Evolutionary conservation across 805 yeast genomes (phyloP).

Genomic region (Ogataea salicorniae): DNA sequence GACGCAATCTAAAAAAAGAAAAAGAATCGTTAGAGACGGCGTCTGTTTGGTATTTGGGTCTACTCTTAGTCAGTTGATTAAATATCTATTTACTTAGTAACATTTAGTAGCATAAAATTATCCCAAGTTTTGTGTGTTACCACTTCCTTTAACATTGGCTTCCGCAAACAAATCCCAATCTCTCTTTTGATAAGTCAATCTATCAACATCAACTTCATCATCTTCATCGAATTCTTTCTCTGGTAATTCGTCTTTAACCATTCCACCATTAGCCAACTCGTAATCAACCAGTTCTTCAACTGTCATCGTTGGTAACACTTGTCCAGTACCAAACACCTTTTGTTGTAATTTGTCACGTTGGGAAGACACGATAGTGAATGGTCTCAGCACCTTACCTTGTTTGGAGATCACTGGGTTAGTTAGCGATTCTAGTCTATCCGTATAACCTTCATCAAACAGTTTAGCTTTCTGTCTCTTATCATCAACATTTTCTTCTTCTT

Average conservation of each 20-base stretch:
- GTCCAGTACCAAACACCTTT: slow-evolving; percentile 87
- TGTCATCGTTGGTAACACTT: slow-evolving; percentile 86
- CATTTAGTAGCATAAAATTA: slow-evolving; percentile 11
- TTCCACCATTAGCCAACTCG: slow-evolving; percentile 81
- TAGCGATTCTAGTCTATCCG: slow-evolving; percentile 55
- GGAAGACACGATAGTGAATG: slow-evolving; percentile 68
- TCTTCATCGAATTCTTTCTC: slow-evolving; percentile 55
- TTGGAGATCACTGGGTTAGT: slow-evolving; percentile 53
- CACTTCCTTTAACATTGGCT: slow-evolving; percentile 79
- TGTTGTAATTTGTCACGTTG: slow-evolving; percentile 47
- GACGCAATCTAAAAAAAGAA: no score
- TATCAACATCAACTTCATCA: slow-evolving; percentile 52
- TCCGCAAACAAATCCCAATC: slow-evolving; percentile 95
- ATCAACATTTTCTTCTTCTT: slow-evolving; percentile 10
- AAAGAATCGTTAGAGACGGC: no score
- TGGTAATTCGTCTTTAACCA: slow-evolving; percentile 43
- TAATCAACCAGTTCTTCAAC: slow-evolving; percentile 88
- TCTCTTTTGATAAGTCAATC: slow-evolving; percentile 69
- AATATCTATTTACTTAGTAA: background rate
- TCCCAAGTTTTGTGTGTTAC: slow-evolving; percentile 72
- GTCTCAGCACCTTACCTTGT: slow-evolving; percentile 75
- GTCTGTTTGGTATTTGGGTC: no score
- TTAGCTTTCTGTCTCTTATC: slow-evolving; percentile 11
- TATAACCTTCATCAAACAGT: slow-evolving; percentile 41
- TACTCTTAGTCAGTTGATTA: background rate